Percentiles rank a stretch among this genome's conserved stretches.
Conservation (phyloP, 1,139 yeast species). For the Suzukiozyma palmioleophila region DNA sequence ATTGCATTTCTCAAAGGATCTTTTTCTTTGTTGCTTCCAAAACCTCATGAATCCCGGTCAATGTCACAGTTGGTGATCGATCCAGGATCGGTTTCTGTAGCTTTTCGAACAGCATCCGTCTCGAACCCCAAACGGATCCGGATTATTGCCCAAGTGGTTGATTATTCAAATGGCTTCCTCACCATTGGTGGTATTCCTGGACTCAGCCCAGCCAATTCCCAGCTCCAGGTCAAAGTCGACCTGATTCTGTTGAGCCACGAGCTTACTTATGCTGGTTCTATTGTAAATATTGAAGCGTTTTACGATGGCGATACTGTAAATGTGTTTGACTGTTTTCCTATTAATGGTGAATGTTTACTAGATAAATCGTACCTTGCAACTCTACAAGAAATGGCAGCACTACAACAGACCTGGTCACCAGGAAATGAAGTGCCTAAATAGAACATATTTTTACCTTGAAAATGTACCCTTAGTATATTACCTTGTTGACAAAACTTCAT, state of each 20-base stretch:
- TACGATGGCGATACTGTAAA: constrained; percentile 15
- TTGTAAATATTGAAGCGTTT: constrained; percentile 16
- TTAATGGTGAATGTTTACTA: constrained; percentile 5
- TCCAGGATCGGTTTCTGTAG: constrained; percentile 17
- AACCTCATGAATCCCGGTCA: background rate
- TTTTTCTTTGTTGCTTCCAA: constrained; percentile 1
- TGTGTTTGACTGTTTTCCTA: constrained; percentile 7
- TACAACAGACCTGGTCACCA: background rate
- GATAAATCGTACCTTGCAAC: constrained; percentile 4
- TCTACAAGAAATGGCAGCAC: constrained; percentile 4
- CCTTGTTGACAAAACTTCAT: too few species aligned
- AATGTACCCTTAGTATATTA: too few species aligned
- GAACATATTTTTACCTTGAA: too few species aligned
- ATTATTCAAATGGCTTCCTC: constrained; percentile 12
- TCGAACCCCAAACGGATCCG: constrained; percentile 20
- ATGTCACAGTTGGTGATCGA: constrained; percentile 30
- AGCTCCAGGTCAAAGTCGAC: background rate
- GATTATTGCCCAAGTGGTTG: constrained; percentile 26
- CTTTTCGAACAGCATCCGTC: constrained; percentile 21
- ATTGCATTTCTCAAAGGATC: too few species aligned
- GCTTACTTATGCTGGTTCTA: constrained; percentile 11
- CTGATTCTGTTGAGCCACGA: constrained; percentile 8
- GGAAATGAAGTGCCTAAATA: too few species aligned
- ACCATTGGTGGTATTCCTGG: constrained; percentile 12
- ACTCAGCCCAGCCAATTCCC: constrained; percentile 3